Evolutionary conservation across 73 alveolate species (phyloP), one percentile per base, ranked within the genome.

Genomic region (Halteria grandinella): DNA sequence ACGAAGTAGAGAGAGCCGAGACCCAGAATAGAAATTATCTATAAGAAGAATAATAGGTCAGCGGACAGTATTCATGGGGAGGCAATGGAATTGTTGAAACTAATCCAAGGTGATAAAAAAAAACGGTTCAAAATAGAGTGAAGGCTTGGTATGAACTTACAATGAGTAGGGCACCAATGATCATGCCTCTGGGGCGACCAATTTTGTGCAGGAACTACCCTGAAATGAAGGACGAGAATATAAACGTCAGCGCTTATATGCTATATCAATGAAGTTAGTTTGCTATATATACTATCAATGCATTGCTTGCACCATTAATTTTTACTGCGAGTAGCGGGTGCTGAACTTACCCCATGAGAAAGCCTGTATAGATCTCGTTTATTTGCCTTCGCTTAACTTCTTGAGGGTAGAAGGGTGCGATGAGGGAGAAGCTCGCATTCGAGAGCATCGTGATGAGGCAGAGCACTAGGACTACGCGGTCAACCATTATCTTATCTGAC

Each of bases 391-490:
- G n/a, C 47, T 36, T 36, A 5, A 11, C 47, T 11, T 36, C 11
- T 36, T 7, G 47, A 36, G 47, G 47, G 47, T 36, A 36, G 47
- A 36, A 36, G 5, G 47, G 47, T 36, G 47, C 5, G n/a, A 36
- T 36, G n/a, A 7, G 11, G 5, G 47, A 36, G 47, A 36, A 36
- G 47, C 69, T 45, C n/a, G 69, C 66, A 45, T 66, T 66, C 3
- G 81, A 66, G 3, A 66, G 53, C 69, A 66, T 2, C 2, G 81
- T 43, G 8, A 66, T 66, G 25, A 66, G 29, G 69, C 81, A 66
- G n/a, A 36, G 47, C 47, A 36, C 47, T 5, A 36, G 11, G 5
- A 36, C 11, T 36, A 36, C n/a, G n/a, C n/a, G n/a, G n/a, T n/a
- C n/a, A n/a, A n/a, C n/a, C n/a, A n/a, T n/a, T n/a, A n/a, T n/a